Evolutionary conservation across 805 yeast genomes (phyloP).

Genomic region (Vanderwaltozyma verrucispora): DNA sequence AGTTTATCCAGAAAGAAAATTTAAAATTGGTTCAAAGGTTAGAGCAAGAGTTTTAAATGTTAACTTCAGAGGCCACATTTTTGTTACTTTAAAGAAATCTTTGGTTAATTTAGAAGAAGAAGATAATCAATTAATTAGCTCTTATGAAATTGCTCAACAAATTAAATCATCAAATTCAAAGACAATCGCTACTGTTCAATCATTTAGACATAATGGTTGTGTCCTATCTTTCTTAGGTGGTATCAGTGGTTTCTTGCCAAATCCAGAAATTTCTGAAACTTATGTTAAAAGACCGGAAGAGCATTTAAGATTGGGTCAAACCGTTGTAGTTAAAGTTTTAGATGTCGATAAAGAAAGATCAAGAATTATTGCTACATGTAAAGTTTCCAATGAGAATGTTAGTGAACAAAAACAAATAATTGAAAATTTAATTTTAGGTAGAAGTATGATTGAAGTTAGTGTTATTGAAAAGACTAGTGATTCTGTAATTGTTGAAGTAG

Average conservation of each 20-base stretch:
- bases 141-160: constrained; percentile 45
- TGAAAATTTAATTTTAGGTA: constrained; percentile 45
- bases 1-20: constrained; percentile 85
- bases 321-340: constrained; percentile 60
- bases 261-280: constrained; percentile 82
- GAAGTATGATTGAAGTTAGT: constrained; percentile 45
- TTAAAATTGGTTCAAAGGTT: constrained; percentile 73
- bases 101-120: constrained; percentile 43
- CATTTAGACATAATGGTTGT: constrained; percentile 68
- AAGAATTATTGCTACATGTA: constrained; percentile 63
- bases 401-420: constrained; percentile 38
- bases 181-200: constrained; percentile 65
- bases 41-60: constrained; percentile 60
- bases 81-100: constrained; percentile 73
- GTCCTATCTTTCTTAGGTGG: constrained; percentile 75
- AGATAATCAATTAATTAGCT: constrained; percentile 24
- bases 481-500: constrained; percentile 53
- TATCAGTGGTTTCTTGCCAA: constrained; percentile 72
- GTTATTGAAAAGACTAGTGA: constrained; percentile 72
- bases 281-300: constrained; percentile 70
- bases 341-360: constrained; percentile 42
- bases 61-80: constrained; percentile 38
- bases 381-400: constrained; percentile 45
- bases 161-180: constrained; percentile 29
- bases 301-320: constrained; percentile 73